Conservation (phyloP, 768 basidiomycete species). For the Lentinula sp. region DNA sequence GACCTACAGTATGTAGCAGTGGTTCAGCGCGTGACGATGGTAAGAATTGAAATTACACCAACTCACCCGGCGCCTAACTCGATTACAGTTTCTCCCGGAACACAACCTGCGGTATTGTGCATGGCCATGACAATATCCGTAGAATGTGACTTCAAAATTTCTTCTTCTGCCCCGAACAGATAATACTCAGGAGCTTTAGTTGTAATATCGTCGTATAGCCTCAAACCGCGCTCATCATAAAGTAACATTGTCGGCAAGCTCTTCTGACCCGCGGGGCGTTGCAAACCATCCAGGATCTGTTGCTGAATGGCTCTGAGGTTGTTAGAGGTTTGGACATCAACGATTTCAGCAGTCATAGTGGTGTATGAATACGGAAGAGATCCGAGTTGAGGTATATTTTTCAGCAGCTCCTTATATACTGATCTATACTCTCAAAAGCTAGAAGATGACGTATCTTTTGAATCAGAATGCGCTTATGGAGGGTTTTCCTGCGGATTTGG, state of each 20-base stretch:
- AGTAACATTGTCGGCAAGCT: conserved; percentile 76
- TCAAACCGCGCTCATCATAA: conserved; percentile 82
- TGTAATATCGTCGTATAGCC: conserved; percentile 83
- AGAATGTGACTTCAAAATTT: conserved; percentile 68
- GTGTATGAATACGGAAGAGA: background rate
- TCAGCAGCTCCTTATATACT: background rate
- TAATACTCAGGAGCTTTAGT: conserved; percentile 81
- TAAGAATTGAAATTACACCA: conserved; percentile 12
- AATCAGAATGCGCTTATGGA: background rate
- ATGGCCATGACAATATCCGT: conserved; percentile 71
- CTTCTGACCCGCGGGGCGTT: conserved; percentile 47
- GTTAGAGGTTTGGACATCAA: conserved; percentile 39
- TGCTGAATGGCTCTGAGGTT: conserved; percentile 31
- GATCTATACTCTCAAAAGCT: background rate
- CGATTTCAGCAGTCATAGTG: conserved; percentile 40
- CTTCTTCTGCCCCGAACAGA: conserved; percentile 82
- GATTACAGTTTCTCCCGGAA: conserved; percentile 55
- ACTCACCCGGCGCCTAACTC: conserved; percentile 96
- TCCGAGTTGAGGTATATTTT: background rate
- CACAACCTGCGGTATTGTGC: conserved; percentile 37
- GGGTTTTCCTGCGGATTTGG: background rate
- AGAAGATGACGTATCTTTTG: background rate
- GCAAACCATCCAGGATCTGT: conserved; percentile 51
- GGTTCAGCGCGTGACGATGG: background rate
- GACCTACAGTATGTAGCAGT: conserved; percentile 59